Evolutionary conservation across 2,329 filamentous ascomycete genomes (phyloP).

Genomic region (Didymella segeticola): DNA sequence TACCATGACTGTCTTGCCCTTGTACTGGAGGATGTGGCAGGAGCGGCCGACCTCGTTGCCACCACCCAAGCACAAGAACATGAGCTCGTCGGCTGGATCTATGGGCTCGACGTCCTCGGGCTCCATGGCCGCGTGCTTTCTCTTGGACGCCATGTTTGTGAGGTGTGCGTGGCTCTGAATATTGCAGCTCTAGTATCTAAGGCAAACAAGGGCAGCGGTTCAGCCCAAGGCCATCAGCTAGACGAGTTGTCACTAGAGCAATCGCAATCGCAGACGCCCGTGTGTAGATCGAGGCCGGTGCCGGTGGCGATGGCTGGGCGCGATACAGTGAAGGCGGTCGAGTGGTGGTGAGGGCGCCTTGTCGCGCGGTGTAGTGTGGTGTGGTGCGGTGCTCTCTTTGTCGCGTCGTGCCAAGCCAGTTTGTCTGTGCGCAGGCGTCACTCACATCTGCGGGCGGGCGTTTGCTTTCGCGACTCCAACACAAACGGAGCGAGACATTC

Average conservation of each 20-base stretch:
- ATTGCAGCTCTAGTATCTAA: too few relatives aligned
- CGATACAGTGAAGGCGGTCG: not conserved
- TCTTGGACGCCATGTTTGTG: slow-evolving; percentile 83
- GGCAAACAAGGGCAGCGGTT: slow-evolving; percentile 6
- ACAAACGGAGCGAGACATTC: slow-evolving; percentile 26
- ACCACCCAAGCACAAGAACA: slow-evolving; percentile 91
- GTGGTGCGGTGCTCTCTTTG: slow-evolving; percentile 30
- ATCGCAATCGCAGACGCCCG: not conserved
- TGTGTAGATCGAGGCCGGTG: not conserved
- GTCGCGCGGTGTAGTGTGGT: too few relatives aligned
- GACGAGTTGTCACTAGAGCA: not conserved
- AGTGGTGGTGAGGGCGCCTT: not conserved
- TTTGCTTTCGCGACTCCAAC: slow-evolving; percentile 17
- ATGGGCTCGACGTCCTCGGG: slow-evolving; percentile 80
- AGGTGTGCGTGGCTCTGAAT: too few relatives aligned
- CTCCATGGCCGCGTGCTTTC: slow-evolving; percentile 85
- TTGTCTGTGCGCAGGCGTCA: slow-evolving; percentile 24
- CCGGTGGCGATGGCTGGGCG: not conserved
- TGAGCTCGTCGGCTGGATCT: slow-evolving; percentile 90
- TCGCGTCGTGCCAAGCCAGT: slow-evolving; percentile 37
- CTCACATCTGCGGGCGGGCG: slow-evolving; percentile 21
- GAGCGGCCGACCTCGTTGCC: slow-evolving; percentile 97
- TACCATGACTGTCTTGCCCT: slow-evolving; percentile 99
- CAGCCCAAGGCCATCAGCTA: slow-evolving; percentile 17
- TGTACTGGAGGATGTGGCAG: slow-evolving; percentile 98